Conservation (phyloP, 306 rosid genomes). For the Lathyrus tuberosus region DNA sequence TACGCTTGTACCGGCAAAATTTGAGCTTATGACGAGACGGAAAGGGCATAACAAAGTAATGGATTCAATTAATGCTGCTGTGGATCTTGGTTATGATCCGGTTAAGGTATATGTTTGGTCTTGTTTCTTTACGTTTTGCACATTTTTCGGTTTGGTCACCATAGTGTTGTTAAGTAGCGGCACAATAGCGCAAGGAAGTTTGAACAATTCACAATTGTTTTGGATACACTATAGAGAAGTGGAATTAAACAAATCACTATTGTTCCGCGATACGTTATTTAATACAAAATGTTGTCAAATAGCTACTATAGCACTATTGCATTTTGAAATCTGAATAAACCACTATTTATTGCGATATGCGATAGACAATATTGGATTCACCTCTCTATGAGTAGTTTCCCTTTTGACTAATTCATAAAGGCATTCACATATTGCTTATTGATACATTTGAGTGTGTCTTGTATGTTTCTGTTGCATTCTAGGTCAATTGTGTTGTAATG, state of each 20-base stretch:
- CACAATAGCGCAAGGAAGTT: background rate
- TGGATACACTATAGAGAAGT: background rate
- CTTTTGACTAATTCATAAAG: conserved; percentile 26
- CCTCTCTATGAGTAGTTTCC: conserved; percentile 9
- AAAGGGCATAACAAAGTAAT: conserved; percentile 84
- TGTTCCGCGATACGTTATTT: background rate
- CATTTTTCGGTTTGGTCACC: conserved; percentile 3
- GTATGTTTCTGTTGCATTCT: conserved; percentile 38
- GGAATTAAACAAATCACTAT: background rate
- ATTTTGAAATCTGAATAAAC: no score
- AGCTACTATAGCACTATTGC: background rate
- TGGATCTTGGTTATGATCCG: conserved; percentile 80
- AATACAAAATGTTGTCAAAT: no score
- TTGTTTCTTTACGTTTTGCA: background rate
- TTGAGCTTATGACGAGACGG: conserved; percentile 91
- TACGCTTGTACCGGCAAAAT: conserved; percentile 84
- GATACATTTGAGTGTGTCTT: conserved; percentile 32
- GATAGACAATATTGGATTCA: background rate
- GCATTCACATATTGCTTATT: conserved; percentile 17
- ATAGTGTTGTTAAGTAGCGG: background rate
- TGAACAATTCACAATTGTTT: background rate
- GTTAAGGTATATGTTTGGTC: conserved; percentile 65
- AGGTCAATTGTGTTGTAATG: conserved; percentile 95
- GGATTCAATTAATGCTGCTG: conserved; percentile 76
- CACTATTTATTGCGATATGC: background rate